Base-by-base conservation (phyloP, 192 early-diverging fungal species). In the Entophlyctis luteolus region DNA sequence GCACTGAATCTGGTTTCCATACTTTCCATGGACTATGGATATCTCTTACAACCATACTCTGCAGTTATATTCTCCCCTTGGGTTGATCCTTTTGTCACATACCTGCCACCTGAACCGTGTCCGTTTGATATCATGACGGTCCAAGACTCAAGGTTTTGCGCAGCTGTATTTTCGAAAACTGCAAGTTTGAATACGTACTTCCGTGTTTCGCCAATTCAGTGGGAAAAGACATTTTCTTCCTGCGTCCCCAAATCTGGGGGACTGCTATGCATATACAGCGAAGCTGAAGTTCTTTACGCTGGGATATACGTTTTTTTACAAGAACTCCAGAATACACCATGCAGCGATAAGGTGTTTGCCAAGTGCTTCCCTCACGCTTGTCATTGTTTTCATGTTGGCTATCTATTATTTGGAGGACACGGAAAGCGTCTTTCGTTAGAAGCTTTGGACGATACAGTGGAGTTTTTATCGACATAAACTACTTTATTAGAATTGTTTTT, bases 31-130 rank as follows among this genome's bases (percentile, higher is more conserved):
- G 37, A 38, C 20, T 37, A 49, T 63, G 16, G 27, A 12, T 14
- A n/a, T 1, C 29, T 63, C 27, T 23, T 63, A 31, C 60, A 63
- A 29, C 60, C 60, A 12, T 45, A 50, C 1, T 63, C 60, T n/a
- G 60, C 46, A 2, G 32, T 63, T 33, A 22, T 46, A 16, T 63
- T 29, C 47, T 10, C 33, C 14, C 55, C 55, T 16, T 57, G 55
- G 55, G 55, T 57, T 14, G 55, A 57, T 23, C 55, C 55, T 8
- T 33, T 33, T 14, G 29, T 57, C 1, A 31, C 60, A 18, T 22
- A 50, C 6, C 47, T 63, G 4, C 60, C 60, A n/a, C 28, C 60
- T 18, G 33, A 63, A 8, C 10, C 33, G 25, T 18, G n/a, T 27
- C 25, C 48, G 5, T 48, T 50, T 34, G 60, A 63, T n/a, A 49